phyloP scores from a whole-genome alignment of 2,329 filamentous ascomycete genomes.

The Boeremia exigua region DNA sequence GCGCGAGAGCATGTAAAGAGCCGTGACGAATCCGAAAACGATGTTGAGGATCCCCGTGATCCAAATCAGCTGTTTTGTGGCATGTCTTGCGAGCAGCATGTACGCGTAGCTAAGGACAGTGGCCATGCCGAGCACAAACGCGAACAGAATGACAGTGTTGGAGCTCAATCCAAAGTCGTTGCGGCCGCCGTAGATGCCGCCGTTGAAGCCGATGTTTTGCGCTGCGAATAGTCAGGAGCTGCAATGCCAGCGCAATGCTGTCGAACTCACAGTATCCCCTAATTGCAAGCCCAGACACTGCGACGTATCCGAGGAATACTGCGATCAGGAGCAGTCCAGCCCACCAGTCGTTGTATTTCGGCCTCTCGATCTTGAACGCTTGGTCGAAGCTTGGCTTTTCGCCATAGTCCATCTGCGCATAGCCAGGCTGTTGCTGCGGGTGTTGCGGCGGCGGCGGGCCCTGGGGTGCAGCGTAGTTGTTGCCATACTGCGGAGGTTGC shows the following conservation, averaged over 20 bases:
- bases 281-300: constrained; percentile 76
- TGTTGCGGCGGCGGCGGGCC: constrained; percentile 31
- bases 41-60: constrained; percentile 71
- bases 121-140: constrained; percentile 76
- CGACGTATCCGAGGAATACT: constrained; percentile 75
- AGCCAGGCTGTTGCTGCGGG: constrained; percentile 29
- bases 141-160: constrained; percentile 86
- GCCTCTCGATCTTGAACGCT: constrained; percentile 78
- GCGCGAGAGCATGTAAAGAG: constrained; percentile 80
- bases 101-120: constrained; percentile 79
- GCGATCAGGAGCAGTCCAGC: constrained; percentile 78
- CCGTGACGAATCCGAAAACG: constrained; percentile 80
- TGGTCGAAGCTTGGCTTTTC: constrained; percentile 71
- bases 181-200: constrained; percentile 73
- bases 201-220: constrained; percentile 66
- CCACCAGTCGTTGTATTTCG: constrained; percentile 93
- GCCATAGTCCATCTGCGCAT: constrained; percentile 36
- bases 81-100: constrained; percentile 76
- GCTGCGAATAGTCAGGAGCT: constrained; percentile 42
- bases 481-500: constrained; percentile 41
- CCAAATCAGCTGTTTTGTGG: constrained; percentile 96
- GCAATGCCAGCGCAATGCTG: neutral
- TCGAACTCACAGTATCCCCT: constrained; percentile 67
- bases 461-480: constrained; percentile 38
- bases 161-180: constrained; percentile 76